Percentiles rank a stretch among this genome's conserved stretches.
Evolutionary conservation across 164 flowering plant species (phyloP).

Genomic region (Stephania japonica): DNA sequence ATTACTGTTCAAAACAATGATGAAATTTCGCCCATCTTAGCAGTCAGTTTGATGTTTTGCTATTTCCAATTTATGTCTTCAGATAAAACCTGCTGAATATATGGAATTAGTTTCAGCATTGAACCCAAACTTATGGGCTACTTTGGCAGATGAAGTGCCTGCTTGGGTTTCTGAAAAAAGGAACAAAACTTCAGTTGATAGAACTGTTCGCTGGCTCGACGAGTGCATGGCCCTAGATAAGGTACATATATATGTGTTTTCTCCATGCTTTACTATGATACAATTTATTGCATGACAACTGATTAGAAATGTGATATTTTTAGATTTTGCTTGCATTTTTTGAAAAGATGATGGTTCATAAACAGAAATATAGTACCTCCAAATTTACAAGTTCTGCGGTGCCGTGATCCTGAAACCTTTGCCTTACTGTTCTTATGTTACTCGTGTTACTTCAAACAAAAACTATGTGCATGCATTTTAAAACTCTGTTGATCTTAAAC

Average conservation of each 20-base stretch:
- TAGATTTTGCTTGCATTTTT: too few relatives aligned
- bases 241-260: conserved; percentile 21
- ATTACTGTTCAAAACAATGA: too few relatives aligned
- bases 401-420: too few relatives aligned
- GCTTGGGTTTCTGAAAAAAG: conserved; percentile 72
- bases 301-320: too few relatives aligned
- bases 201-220: conserved; percentile 84
- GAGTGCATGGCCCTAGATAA: conserved; percentile 54
- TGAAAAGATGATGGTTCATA: too few relatives aligned
- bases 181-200: conserved; percentile 70
- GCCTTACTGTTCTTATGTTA: too few relatives aligned
- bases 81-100: conserved; percentile 71
- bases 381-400: too few relatives aligned
- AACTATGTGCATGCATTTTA: not conserved
- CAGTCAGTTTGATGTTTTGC: not conserved
- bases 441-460: too few relatives aligned
- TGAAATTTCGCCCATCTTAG: not conserved
- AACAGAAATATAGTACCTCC: too few relatives aligned
- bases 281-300: too few relatives aligned
- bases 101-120: conserved; percentile 60
- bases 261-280: not conserved
- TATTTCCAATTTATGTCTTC: not conserved
- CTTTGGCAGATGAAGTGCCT: conserved; percentile 91
- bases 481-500: not conserved
- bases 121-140: conserved; percentile 71